Evolutionary conservation across 2,329 filamentous ascomycete species (phyloP).

Genomic region (Kalaharituber pfeilii): DNA sequence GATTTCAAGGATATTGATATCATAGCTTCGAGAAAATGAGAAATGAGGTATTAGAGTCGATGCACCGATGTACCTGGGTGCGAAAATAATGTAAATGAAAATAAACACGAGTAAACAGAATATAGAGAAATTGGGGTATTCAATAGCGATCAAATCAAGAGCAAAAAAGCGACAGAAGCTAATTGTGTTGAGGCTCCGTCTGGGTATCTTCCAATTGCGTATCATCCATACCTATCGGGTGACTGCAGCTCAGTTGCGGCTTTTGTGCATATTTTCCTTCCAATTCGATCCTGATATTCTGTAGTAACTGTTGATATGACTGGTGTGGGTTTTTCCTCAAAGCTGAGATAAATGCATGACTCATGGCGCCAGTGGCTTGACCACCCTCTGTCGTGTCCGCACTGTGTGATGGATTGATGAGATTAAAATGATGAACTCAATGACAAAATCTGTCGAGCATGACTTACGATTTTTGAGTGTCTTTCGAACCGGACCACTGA

Average conservation of each 20-base stretch:
- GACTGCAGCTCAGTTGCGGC: constrained; percentile 88
- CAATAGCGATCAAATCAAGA: too few species aligned
- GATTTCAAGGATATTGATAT: background rate
- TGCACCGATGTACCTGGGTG: background rate
- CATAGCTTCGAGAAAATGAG: background rate
- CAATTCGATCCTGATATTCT: constrained; percentile 84
- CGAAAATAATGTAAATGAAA: background rate
- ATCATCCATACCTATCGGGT: constrained; percentile 60
- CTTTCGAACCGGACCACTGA: constrained; percentile 96
- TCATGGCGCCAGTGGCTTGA: constrained; percentile 94
- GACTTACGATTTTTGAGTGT: constrained; percentile 78
- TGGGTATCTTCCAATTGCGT: background rate
- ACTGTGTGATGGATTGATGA: constrained; percentile 34
- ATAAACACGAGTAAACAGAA: background rate
- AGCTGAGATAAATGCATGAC: constrained; percentile 83
- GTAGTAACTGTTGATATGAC: constrained; percentile 87
- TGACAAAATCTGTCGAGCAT: constrained; percentile 9
- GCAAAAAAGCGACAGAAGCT: background rate
- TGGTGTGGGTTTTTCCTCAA: constrained; percentile 88
- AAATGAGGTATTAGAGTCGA: background rate
- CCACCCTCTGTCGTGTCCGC: constrained; percentile 77
- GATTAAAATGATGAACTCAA: constrained; percentile 1
- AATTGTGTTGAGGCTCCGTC: background rate
- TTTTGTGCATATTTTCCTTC: constrained; percentile 76
- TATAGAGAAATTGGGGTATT: background rate